A percentile compares a stretch with the other conserved stretches of the same genome.
These are phyloP conservation scores for Acacia pycnantha DNA, from an alignment of 331 rosid genomes.

Conservation along the genomic window DNA sequence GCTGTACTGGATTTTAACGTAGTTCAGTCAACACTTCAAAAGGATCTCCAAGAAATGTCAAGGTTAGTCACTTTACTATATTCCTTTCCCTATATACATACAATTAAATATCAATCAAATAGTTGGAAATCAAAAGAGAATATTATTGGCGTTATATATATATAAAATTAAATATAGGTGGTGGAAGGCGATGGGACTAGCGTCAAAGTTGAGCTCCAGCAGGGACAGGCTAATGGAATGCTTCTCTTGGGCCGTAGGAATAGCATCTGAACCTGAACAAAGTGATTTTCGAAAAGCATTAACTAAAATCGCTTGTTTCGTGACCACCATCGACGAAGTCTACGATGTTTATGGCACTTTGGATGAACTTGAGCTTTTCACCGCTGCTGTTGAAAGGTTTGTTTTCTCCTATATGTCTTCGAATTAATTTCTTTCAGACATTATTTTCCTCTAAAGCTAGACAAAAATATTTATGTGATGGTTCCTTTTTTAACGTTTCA, in stretches of 20 bases:
- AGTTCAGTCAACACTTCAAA: conserved; percentile 41
- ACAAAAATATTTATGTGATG: background rate
- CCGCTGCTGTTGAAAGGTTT: conserved; percentile 50
- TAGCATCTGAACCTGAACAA: conserved; percentile 44
- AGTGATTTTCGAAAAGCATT: conserved; percentile 42
- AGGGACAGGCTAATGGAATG: conserved; percentile 6
- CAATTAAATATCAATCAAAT: background rate
- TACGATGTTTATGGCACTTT: conserved; percentile 36
- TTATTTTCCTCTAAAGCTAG: background rate
- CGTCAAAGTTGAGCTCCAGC: conserved; percentile 44
- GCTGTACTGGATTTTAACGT: conserved; percentile 31
- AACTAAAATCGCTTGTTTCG: conserved; percentile 45
- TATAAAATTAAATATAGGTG: conserved; percentile 32
- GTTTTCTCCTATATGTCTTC: background rate
- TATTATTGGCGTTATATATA: background rate
- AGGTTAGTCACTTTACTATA: conserved; percentile 20
- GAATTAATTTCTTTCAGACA: background rate
- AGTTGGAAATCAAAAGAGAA: background rate
- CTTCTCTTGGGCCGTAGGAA: conserved; percentile 51
- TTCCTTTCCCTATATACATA: background rate
- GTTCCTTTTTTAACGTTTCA: background rate
- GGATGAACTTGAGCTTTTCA: conserved; percentile 55
- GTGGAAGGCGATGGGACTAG: conserved; percentile 48
- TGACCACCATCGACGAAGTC: conserved; percentile 49
- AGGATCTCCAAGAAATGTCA: conserved; percentile 47